Percentiles rank a stretch among this genome's conserved stretches.
These are phyloP conservation scores for Xylariaceae sp. DNA, from an alignment of 2,329 filamentous ascomycete species.

Conservation along the genomic window DNA sequence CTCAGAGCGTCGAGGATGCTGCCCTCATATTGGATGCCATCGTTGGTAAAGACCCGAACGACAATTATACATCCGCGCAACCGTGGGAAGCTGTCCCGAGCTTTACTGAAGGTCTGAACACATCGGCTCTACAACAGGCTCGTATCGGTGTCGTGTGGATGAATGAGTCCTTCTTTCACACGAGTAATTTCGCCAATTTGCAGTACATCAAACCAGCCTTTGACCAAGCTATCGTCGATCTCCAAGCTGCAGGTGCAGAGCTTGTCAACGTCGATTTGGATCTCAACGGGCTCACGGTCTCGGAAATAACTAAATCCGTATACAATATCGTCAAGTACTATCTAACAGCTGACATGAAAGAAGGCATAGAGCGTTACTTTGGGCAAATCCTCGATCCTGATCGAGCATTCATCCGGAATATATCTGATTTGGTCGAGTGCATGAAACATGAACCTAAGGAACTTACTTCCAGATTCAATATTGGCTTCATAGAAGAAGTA, in stretches of 20 bases:
- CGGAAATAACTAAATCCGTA: not conserved
- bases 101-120: constrained; percentile 51
- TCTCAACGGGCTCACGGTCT: not conserved
- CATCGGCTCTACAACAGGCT: constrained; percentile 15
- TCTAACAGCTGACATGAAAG: constrained; percentile 8
- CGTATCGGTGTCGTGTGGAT: constrained; percentile 13
- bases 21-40: constrained; percentile 55
- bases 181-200: constrained; percentile 2
- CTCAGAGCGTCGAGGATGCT: constrained; percentile 54
- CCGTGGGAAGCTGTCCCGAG: constrained; percentile 50
- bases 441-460: constrained; percentile 4
- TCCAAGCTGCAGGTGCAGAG: constrained; percentile 12
- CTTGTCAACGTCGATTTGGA: constrained; percentile 10
- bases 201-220: constrained; percentile 9
- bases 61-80: constrained; percentile 55
- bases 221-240: constrained; percentile 10
- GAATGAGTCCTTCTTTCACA: constrained; percentile 2
- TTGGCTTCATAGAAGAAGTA: constrained; percentile 1
- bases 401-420: constrained; percentile 1
- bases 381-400: not conserved
- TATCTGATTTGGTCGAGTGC: constrained; percentile 9
- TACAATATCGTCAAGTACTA: constrained; percentile 3
- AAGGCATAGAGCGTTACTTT: constrained; percentile 10
- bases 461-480: not conserved
- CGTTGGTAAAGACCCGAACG: constrained; percentile 48